Conservation (phyloP, 192 early-diverging fungal species). For the Coemansia sp. region DNA sequence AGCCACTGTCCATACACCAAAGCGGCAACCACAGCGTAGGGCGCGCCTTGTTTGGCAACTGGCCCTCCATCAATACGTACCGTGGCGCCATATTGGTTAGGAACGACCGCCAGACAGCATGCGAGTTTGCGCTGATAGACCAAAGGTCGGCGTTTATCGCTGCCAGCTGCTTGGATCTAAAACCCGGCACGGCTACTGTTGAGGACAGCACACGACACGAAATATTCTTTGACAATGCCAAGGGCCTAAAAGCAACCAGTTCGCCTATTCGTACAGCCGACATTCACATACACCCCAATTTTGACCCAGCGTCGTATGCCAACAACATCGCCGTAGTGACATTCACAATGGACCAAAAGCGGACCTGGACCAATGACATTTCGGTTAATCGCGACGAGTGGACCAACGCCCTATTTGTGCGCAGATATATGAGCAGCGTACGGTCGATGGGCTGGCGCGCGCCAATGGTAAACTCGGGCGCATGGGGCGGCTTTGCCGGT, state of each 20-base stretch:
- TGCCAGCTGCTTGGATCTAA: constrained; percentile 15
- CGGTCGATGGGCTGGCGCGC: constrained; percentile 1
- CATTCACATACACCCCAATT: constrained; percentile 22
- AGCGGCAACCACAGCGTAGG: not conserved
- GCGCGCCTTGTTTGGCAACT: not conserved
- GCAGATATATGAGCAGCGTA: constrained; percentile 3
- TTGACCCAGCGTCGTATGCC: constrained; percentile 15
- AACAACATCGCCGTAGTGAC: constrained; percentile 29
- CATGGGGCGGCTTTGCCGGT: not conserved
- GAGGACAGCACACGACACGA: not conserved
- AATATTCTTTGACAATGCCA: constrained; percentile 13
- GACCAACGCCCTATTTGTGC: constrained; percentile 6
- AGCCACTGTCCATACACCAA: not conserved
- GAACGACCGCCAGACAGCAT: constrained; percentile 21
- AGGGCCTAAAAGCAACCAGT: not conserved
- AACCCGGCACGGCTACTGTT: not conserved
- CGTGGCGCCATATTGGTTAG: constrained; percentile 19
- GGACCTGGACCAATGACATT: constrained; percentile 12
- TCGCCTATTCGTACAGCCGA: not conserved
- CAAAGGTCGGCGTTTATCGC: constrained; percentile 14
- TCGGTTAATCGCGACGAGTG: constrained; percentile 11
- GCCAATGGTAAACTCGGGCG: not conserved
- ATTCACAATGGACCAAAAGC: not conserved
- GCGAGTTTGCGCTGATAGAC: constrained; percentile 20
- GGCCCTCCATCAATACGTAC: not conserved